phyloP scores from a whole-genome alignment of 257 asterid genomes.

The Nemophila menziesii region DNA sequence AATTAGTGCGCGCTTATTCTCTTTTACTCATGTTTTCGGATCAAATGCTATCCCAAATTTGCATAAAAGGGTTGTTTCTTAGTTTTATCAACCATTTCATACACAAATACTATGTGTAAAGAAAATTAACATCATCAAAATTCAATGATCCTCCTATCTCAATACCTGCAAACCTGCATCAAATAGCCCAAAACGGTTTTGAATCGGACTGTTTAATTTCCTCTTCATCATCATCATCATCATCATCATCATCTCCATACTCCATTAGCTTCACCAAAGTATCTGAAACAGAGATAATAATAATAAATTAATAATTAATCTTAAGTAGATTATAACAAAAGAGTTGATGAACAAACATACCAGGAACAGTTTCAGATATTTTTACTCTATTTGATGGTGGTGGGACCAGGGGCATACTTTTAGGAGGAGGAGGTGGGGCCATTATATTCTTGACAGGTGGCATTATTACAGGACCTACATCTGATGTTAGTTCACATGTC shows the following conservation, averaged over 20 bases:
- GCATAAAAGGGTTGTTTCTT: too few relatives aligned
- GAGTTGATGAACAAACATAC: constrained; percentile 21
- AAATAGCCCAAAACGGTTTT: constrained; percentile 78
- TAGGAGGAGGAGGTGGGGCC: constrained; percentile 22
- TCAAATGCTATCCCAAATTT: too few relatives aligned
- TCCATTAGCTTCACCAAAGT: constrained; percentile 78
- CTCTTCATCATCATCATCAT: constrained; percentile 26
- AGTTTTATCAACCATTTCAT: too few relatives aligned
- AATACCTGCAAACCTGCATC: constrained; percentile 3
- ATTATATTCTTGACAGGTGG: constrained; percentile 23
- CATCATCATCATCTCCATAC: constrained; percentile 80
- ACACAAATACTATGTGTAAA: too few relatives aligned
- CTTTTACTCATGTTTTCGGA: too few relatives aligned
- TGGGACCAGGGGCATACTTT: constrained; percentile 28
- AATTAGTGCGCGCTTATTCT: too few relatives aligned
- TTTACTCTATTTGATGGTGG: constrained; percentile 30
- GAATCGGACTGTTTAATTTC: constrained; percentile 16
- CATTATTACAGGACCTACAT: constrained; percentile 37
- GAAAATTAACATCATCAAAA: too few relatives aligned
- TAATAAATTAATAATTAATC: not conserved
- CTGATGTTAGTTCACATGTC: constrained; percentile 60
- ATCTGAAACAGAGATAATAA: constrained; percentile 36
- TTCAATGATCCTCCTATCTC: not conserved
- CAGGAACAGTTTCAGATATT: constrained; percentile 48
- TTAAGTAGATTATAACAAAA: not conserved